Conservation (phyloP, 1,139 yeast genomes). For the Scheffersomyces insectosa region DNA sequence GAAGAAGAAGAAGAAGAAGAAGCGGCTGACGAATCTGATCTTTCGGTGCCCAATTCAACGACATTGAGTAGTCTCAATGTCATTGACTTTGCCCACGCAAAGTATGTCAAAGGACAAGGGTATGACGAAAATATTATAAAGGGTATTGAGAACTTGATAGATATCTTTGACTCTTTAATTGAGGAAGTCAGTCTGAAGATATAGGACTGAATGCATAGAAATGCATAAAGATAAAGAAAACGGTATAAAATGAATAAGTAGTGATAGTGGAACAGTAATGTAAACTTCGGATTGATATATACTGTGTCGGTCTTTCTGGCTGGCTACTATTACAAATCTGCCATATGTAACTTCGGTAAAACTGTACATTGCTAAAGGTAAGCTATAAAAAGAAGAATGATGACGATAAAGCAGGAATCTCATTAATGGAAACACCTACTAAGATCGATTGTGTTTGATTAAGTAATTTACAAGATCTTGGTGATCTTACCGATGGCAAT, state of each 20-base stretch:
- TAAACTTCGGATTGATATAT: too few species aligned
- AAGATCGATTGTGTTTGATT: not conserved
- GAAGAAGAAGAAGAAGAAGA: constrained; percentile 16
- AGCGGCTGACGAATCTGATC: constrained; percentile 23
- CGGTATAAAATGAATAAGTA: too few species aligned
- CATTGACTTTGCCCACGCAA: constrained; percentile 92
- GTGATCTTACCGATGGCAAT: constrained; percentile 98
- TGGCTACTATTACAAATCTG: too few species aligned
- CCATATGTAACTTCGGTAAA: too few species aligned
- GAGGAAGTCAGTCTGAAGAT: not conserved
- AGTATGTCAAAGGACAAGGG: constrained; percentile 60
- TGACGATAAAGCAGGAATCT: too few species aligned
- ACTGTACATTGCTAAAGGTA: too few species aligned
- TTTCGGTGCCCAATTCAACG: constrained; percentile 11
- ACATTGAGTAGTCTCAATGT: constrained; percentile 58
- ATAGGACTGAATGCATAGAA: not conserved
- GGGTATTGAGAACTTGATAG: constrained; percentile 65
- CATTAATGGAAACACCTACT: too few species aligned
- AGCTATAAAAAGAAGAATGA: too few species aligned
- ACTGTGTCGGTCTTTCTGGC: too few species aligned
- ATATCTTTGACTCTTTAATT: constrained; percentile 35
- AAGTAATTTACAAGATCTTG: constrained; percentile 49
- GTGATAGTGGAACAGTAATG: too few species aligned
- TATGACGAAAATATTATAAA: constrained; percentile 67
- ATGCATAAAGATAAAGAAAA: not conserved